Percentiles rank a stretch among this genome's conserved stretches.
phyloP scores from a whole-genome alignment of 2,329 filamentous ascomycete genomes.

The Chaetomiaceae sp. region DNA sequence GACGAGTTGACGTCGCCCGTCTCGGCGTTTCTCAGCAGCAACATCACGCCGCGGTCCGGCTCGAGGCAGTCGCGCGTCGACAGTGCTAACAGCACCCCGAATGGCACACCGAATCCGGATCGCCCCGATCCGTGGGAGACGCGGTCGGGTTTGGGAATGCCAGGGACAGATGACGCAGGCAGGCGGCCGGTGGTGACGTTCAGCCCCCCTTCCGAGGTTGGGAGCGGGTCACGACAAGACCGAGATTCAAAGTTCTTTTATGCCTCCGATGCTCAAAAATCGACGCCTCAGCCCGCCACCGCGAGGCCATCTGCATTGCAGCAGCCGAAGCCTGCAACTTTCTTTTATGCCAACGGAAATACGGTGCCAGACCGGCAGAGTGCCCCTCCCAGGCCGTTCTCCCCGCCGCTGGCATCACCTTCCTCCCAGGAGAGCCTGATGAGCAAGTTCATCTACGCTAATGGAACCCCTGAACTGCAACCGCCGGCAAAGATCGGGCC shows the following conservation, averaged over 20 bases:
- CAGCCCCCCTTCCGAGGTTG: constrained; percentile 36
- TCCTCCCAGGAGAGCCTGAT: constrained; percentile 32
- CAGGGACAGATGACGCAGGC: constrained; percentile 27
- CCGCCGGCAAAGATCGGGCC: constrained; percentile 31
- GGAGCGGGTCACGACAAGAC: constrained; percentile 30
- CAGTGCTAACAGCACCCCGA: constrained; percentile 64
- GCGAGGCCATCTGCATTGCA: constrained; percentile 33
- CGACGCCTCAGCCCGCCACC: constrained; percentile 18
- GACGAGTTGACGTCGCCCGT: constrained; percentile 53
- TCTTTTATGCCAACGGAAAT: constrained; percentile 54
- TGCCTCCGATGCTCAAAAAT: constrained; percentile 66
- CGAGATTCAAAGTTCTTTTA: constrained; percentile 80
- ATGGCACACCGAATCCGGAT: constrained; percentile 51
- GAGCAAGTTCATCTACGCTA: constrained; percentile 73
- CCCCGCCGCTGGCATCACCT: constrained; percentile 34
- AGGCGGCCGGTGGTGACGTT: constrained; percentile 36
- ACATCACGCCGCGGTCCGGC: constrained; percentile 75
- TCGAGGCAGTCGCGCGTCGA: constrained; percentile 67
- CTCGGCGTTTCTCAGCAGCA: constrained; percentile 56
- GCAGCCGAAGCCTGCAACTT: constrained; percentile 41
- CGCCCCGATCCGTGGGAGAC: constrained; percentile 42
- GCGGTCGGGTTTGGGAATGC: constrained; percentile 31
- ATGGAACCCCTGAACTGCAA: constrained; percentile 54
- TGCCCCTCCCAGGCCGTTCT: constrained; percentile 31
- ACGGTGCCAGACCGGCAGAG: constrained; percentile 38